A percentile compares a stretch with the other conserved stretches of the same genome.
These are phyloP conservation scores for Pseudopyricularia javanii DNA, from an alignment of 2,329 filamentous ascomycete genomes.

Conservation along the genomic window DNA sequence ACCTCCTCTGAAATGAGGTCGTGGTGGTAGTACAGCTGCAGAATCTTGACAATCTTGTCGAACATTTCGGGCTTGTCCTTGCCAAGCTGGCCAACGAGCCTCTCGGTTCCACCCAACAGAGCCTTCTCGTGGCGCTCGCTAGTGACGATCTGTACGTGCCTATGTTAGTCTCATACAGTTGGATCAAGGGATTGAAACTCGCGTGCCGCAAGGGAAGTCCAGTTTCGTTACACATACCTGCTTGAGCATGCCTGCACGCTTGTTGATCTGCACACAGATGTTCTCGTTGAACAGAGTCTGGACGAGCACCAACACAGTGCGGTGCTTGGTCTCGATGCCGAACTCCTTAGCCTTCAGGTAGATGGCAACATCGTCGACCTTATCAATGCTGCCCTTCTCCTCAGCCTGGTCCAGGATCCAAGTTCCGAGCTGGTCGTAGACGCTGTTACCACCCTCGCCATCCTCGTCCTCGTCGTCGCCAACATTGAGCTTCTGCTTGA, in stretches of 20 bases:
- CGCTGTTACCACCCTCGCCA: conserved; percentile 61
- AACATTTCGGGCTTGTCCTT: conserved; percentile 69
- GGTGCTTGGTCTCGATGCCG: conserved; percentile 89
- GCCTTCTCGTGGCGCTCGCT: conserved; percentile 94
- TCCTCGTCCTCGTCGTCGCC: conserved; percentile 69
- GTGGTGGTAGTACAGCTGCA: conserved; percentile 81
- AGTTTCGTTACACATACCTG: conserved; percentile 41
- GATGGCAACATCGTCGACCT: conserved; percentile 79
- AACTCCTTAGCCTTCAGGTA: conserved; percentile 96
- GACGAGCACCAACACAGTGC: conserved; percentile 79
- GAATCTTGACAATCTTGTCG: conserved; percentile 68
- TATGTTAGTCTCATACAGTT: conserved; percentile 15
- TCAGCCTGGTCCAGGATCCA: conserved; percentile 74
- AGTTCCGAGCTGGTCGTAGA: conserved; percentile 83
- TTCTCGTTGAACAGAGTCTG: conserved; percentile 90
- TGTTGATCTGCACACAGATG: conserved; percentile 76
- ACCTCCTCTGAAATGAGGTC: conserved; percentile 84
- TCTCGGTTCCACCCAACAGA: conserved; percentile 87
- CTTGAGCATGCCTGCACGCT: conserved; percentile 77
- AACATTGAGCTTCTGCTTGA: conserved; percentile 83
- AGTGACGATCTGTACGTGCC: conserved; percentile 50
- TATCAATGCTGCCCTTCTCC: conserved; percentile 60
- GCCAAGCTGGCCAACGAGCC: conserved; percentile 61
- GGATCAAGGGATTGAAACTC: not conserved
- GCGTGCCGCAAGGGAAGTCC: not conserved